Base-by-base conservation (phyloP, 23 red algal genomes). In the Rhodosorus marinus region DNA sequence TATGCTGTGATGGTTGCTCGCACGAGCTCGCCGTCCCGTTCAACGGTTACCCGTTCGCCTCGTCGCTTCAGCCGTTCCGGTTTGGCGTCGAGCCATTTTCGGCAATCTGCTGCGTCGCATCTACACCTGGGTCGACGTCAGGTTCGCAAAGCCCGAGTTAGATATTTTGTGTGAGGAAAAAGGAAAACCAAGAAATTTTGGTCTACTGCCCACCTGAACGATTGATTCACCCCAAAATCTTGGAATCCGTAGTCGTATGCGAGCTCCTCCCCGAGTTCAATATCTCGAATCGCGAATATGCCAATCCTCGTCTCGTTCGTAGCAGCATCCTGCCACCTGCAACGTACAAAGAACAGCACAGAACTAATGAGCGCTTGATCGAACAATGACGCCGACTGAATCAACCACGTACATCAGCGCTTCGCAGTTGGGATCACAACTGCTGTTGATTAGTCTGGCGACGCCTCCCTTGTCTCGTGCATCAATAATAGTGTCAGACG, bases 201-300 rank as follows among this genome's bases (percentile, higher is more conserved):
- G n/a, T n/a, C n/a, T n/a, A n/a, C n/a, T n/a, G n/a, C n/a, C n/a
- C n/a, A n/a, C n/a, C n/a, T n/a, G n/a, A n/a, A n/a, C n/a, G n/a
- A n/a, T n/a, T n/a, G n/a, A n/a, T n/a, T n/a, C 23, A 67, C 48
- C 7, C 60, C 76, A 54, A 51, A 66, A 34, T 81, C 76, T 49
- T 82, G 63, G 29, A 93, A 76, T 38, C 78, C 71, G 55, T 93
- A 93, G 58, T 93, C 80, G 49, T 81, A 93, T 29, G 72, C 74
- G 46, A 93, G 74, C 72, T 93, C 86, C 3, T 69, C 76, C 4
- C 86, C 86, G 40, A 72, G 32, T 19, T 60, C 31, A 54, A 93
- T 72, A 33, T 82, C 69, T 33, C 36, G 31, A 20, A 66, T 54
- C 43, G 70, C 76, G 74, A 93, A 93, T 48, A 93, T 93, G 32